Conservation (phyloP, 768 basidiomycete genomes). For the Imleria badia region DNA sequence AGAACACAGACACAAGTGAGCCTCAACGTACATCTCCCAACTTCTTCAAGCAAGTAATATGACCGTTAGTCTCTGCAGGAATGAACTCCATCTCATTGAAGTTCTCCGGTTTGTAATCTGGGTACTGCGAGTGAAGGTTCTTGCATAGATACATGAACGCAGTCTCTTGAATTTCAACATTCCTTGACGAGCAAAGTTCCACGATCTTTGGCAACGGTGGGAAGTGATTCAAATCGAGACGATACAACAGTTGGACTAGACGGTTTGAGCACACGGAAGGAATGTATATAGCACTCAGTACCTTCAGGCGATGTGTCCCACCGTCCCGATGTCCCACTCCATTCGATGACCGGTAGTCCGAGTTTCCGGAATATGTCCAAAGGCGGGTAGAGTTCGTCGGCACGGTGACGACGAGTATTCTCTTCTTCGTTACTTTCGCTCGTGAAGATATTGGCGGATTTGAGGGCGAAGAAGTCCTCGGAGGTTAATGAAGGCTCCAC, state of each 20-base stretch:
- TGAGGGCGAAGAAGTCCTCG: background rate
- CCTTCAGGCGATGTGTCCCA: slow-evolving; percentile 77
- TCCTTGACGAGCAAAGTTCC: slow-evolving; percentile 57
- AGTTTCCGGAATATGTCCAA: slow-evolving; percentile 62
- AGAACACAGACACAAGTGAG: background rate
- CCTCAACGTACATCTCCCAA: slow-evolving; percentile 52
- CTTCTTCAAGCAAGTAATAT: slow-evolving; percentile 52
- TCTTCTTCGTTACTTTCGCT: slow-evolving; percentile 30
- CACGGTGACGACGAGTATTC: slow-evolving; percentile 49
- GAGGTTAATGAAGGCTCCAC: background rate
- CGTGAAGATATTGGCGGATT: background rate
- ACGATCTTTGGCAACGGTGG: slow-evolving; percentile 68
- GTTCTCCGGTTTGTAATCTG: slow-evolving; percentile 47
- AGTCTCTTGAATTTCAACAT: slow-evolving; percentile 43
- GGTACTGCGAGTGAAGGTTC: slow-evolving; percentile 58
- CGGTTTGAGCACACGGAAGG: background rate
- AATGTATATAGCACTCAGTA: slow-evolving; percentile 21
- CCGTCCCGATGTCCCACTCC: slow-evolving; percentile 77
- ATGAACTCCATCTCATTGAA: slow-evolving; percentile 68
- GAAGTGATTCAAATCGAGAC: slow-evolving; percentile 59
- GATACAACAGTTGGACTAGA: slow-evolving; percentile 68
- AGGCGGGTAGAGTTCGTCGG: slow-evolving; percentile 83
- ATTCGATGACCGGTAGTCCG: slow-evolving; percentile 77
- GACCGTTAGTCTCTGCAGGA: slow-evolving; percentile 57
- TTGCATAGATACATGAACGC: slow-evolving; percentile 80